Evolutionary conservation across 768 basidiomycete genomes (phyloP).

Genomic region (Daedaleopsis sinensis): DNA sequence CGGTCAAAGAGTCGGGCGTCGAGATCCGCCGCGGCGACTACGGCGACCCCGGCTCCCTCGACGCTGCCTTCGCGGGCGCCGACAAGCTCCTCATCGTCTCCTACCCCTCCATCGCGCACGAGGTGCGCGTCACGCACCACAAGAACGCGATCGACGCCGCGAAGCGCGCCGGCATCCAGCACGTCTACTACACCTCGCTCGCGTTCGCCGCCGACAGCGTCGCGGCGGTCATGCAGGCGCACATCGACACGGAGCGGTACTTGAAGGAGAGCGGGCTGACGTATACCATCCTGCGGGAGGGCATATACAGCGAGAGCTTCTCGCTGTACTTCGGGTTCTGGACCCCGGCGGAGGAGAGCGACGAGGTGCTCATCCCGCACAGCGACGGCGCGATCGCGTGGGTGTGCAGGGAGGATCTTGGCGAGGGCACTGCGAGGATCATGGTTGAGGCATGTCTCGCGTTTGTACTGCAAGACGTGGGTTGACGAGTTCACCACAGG

Average conservation of each 20-base stretch:
- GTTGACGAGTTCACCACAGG: constrained; percentile 5
- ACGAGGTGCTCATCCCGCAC: constrained; percentile 33
- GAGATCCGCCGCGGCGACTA: constrained; percentile 36
- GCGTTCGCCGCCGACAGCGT: constrained; percentile 33
- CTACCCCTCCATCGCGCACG: constrained; percentile 36
- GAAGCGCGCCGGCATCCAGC: constrained; percentile 33
- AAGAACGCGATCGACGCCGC: constrained; percentile 40
- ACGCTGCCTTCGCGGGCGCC: constrained; percentile 36
- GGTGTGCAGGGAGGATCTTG: constrained; percentile 38
- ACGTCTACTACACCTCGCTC: constrained; percentile 41
- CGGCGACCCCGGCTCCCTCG: constrained; percentile 33
- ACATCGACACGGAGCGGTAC: constrained; percentile 37
- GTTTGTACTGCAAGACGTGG: neutral
- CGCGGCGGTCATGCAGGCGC: constrained; percentile 36
- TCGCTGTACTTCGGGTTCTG: constrained; percentile 36
- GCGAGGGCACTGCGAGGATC: constrained; percentile 38
- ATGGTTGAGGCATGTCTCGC: constrained; percentile 27
- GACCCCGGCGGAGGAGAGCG: constrained; percentile 23
- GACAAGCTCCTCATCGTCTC: constrained; percentile 39
- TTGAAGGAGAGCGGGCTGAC: constrained; percentile 35
- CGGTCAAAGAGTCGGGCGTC: constrained; percentile 25
- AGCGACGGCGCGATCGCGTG: constrained; percentile 41
- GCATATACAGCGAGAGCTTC: constrained; percentile 38
- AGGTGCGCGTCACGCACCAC: constrained; percentile 33
- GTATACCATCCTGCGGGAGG: constrained; percentile 39